These are phyloP conservation scores for Kuraishia borneana DNA, from an alignment of 805 yeast species.

Conservation along the genomic window DNA sequence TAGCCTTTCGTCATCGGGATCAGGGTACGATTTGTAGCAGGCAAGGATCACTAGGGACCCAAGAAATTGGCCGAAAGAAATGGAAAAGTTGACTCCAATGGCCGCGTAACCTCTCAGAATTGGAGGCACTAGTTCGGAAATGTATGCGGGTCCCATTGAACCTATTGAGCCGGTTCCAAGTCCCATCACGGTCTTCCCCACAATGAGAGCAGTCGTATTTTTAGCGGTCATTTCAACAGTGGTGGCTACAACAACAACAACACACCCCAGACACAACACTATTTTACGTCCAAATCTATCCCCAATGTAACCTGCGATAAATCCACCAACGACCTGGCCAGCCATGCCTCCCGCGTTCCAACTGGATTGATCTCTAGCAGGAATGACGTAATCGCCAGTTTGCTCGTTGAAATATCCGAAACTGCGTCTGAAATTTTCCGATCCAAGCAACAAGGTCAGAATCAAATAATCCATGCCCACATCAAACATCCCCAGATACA, in stretches of 20 bases:
- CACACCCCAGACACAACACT: not conserved
- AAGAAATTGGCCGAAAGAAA: constrained; percentile 2
- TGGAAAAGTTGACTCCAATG: constrained; percentile 3
- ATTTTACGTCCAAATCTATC: constrained; percentile 1
- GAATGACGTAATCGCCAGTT: constrained; percentile 1
- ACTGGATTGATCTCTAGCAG: constrained; percentile 2
- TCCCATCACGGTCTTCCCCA: not conserved
- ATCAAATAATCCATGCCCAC: constrained; percentile 1
- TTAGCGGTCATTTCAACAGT: constrained; percentile 1
- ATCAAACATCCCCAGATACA: constrained; percentile 1
- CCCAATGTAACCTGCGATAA: not conserved
- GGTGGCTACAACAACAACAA: not conserved
- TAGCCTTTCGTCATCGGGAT: not conserved
- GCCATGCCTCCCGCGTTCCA: constrained; percentile 2
- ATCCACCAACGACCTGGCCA: constrained; percentile 1
- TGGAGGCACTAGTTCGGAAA: constrained; percentile 1
- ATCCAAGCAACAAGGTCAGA: constrained; percentile 1
- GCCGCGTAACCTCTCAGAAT: constrained; percentile 2
- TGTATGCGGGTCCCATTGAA: not conserved
- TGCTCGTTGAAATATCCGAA: constrained; percentile 2
- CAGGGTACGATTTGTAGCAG: not conserved
- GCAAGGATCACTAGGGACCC: not conserved
- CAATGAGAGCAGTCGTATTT: not conserved
- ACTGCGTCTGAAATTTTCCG: constrained; percentile 1
- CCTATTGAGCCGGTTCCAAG: not conserved